phyloP scores from a whole-genome alignment of 495 filamentous ascomycete genomes.

The Articulospora tetracladia region DNA sequence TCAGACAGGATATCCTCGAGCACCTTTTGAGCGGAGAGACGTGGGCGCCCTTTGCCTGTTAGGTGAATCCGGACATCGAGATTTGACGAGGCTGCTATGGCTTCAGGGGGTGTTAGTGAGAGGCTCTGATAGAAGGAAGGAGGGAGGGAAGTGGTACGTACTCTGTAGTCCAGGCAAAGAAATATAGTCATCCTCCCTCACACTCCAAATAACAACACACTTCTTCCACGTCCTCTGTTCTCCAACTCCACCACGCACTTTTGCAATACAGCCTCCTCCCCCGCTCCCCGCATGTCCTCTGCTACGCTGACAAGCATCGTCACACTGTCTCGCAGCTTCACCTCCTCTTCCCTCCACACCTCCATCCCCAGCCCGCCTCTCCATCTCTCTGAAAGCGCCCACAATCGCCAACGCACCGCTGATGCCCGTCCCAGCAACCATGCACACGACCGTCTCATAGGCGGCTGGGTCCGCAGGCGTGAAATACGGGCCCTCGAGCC shows the following conservation, averaged over 20 bases:
- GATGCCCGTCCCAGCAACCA: constrained; percentile 31
- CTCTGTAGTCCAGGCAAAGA: constrained; percentile 17
- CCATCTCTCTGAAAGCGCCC: constrained; percentile 21
- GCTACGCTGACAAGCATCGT: background rate
- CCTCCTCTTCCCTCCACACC: background rate
- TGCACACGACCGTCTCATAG: constrained; percentile 29
- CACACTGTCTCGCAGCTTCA: background rate
- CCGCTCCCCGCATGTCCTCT: background rate
- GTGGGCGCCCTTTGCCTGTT: constrained; percentile 17
- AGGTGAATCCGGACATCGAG: constrained; percentile 22
- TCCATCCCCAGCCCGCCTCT: background rate
- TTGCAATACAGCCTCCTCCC: background rate
- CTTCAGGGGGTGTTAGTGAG: background rate
- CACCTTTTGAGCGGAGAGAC: constrained; percentile 13
- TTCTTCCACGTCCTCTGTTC: constrained; percentile 18
- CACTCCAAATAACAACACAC: constrained; percentile 29
- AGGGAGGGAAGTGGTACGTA: background rate
- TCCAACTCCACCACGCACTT: background rate
- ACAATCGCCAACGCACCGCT: constrained; percentile 30
- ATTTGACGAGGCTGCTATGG: constrained; percentile 6
- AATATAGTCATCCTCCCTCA: constrained; percentile 24
- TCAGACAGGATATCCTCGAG: constrained; percentile 8
- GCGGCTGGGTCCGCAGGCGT: constrained; percentile 28
- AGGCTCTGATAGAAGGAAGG: background rate
- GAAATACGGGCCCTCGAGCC: constrained; percentile 34